phyloP scores from a whole-genome alignment of 2,329 filamentous ascomycete species.

The Diaporthe helianthi region DNA sequence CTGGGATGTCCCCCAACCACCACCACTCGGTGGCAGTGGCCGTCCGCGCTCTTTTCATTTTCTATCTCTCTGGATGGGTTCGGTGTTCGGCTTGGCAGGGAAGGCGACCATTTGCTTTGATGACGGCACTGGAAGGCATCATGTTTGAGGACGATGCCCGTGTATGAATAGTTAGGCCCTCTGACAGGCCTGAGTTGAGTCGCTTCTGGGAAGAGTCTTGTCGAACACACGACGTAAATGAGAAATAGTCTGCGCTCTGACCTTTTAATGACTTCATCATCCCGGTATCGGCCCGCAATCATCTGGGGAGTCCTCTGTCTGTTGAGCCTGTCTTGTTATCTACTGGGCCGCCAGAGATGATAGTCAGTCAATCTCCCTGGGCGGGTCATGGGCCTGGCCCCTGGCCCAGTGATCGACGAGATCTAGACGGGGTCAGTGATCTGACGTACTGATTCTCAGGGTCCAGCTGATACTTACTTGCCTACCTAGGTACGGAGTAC shows the following conservation, averaged over 20 bases:
- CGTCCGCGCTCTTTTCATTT: slow-evolving; percentile 23
- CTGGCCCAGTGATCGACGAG: slow-evolving; percentile 7
- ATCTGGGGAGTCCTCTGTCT: neutral
- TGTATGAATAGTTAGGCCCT: slow-evolving; percentile 17
- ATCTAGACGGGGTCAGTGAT: neutral
- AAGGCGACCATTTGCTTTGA: slow-evolving; percentile 26
- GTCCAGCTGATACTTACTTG: slow-evolving; percentile 6
- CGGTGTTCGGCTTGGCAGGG: slow-evolving; percentile 26
- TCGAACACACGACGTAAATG: slow-evolving; percentile 26
- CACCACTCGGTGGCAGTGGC: slow-evolving; percentile 3
- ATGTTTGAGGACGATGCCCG: slow-evolving; percentile 22
- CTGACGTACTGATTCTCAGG: neutral
- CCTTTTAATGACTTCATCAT: neutral
- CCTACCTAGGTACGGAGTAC: too few species aligned
- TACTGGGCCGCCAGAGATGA: neutral
- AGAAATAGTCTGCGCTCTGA: slow-evolving; percentile 16
- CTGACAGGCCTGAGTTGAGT: slow-evolving; percentile 5
- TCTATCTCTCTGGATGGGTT: slow-evolving; percentile 21
- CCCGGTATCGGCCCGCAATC: neutral
- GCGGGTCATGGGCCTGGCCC: neutral
- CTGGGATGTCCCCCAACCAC: neutral
- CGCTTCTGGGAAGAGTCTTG: slow-evolving; percentile 18
- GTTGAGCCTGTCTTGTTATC: neutral
- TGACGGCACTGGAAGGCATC: slow-evolving; percentile 21
- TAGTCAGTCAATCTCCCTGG: neutral